Base-by-base conservation (phyloP, 2,329 filamentous ascomycete species). In the Cladosporium colombiae region DNA sequence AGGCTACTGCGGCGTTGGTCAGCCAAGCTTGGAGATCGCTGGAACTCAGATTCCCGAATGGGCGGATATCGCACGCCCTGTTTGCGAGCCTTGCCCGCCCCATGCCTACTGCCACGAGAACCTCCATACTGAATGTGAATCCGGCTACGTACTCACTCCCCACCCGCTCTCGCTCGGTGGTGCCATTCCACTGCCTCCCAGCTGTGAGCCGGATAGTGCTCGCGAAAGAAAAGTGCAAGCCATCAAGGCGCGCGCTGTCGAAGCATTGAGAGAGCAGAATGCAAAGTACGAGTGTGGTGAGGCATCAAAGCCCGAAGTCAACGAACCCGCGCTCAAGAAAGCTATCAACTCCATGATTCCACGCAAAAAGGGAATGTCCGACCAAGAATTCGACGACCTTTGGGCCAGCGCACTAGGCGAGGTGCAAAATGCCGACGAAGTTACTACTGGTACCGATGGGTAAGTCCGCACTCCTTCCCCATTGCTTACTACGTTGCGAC, bases 131-230 rank as follows among this genome's bases (percentile, higher is more conserved):
- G 85, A 86, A 29, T 99, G 95, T 78, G 93, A 97, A 71, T 84
- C 86, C 62, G 95, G 94, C 75, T 99, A 96, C 74, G 85, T 99
- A 56, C 83, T 95, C 44, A 90, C 91, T 73, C 86, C 88, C 0
- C 94, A 98, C 76, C 93, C 94, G 1, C 82, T 98, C 25, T 90
- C 93, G 0, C 77, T 97, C 0, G 88, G 89, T 58, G 93, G 95
- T 0, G 75, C 96, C 3, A 74, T 98, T 5, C 95, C 95, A 8
- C 81, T 99, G 10, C 88, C 93, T 6, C 94, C 96, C 1, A 93
- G 92, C 5, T 99, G 95, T 78, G 94, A 97, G 78, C 91, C 95
- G 0, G 96, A 99, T 77, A 93, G 93, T 67, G 92, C 96, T 74
- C 97, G 97, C 78, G 92, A 90, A 8, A 88, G 92, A 46, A 90